These are phyloP conservation scores for Codiaeum variegatum DNA, from an alignment of 441 rosid species.

Conservation along the genomic window DNA sequence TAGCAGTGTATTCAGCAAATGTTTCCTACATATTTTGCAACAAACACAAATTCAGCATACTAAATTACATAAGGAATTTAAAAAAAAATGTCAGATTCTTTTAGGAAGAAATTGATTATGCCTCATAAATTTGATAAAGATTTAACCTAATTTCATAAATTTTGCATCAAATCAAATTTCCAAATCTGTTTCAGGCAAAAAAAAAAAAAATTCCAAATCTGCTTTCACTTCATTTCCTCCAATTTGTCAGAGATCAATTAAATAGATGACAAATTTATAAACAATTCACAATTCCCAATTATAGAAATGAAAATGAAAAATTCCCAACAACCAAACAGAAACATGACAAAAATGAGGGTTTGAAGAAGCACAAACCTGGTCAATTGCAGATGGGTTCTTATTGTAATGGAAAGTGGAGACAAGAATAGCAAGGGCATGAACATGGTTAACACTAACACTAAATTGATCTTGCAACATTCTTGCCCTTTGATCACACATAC, in stretches of 20 bases:
- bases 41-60: slow-evolving; percentile 5
- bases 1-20: slow-evolving; percentile 90
- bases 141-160: neutral
- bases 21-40: slow-evolving; percentile 56
- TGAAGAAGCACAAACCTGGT: slow-evolving; percentile 61
- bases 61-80: neutral
- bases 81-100: neutral
- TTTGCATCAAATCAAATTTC: slow-evolving; percentile 4
- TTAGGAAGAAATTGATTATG: neutral
- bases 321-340: neutral
- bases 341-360: slow-evolving; percentile 1
- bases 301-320: neutral
- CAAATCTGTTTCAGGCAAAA: too few relatives aligned
- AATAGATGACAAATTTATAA: neutral
- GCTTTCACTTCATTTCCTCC: neutral
- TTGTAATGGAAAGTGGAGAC: slow-evolving; percentile 91
- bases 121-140: neutral
- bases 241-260: slow-evolving; percentile 3
- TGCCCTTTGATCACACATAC: slow-evolving; percentile 95
- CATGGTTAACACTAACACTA: slow-evolving; percentile 93
- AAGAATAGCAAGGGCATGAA: slow-evolving; percentile 92
- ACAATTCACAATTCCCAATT: neutral
- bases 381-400: slow-evolving; percentile 91
- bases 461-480: slow-evolving; percentile 97
- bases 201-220: too few relatives aligned